A percentile compares a stretch with the other conserved stretches of the same genome.
phyloP scores from a whole-genome alignment of 768 basidiomycete genomes.

The Macrolepiota fuliginosa region DNA sequence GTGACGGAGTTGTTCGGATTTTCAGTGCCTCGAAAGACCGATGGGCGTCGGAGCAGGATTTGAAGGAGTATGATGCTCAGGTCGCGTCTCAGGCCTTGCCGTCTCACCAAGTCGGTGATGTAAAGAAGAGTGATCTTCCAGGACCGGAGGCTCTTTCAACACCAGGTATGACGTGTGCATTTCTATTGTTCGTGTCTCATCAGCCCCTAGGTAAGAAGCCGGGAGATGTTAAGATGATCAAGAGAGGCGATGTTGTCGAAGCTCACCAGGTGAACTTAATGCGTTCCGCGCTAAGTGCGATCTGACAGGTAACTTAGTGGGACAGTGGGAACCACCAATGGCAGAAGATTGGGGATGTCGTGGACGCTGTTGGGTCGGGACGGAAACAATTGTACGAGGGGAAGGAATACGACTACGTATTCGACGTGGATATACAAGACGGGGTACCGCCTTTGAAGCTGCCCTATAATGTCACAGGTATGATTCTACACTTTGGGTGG shows the following conservation, averaged over 20 bases:
- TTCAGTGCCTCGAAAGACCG: constrained; percentile 77
- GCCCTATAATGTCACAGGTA: constrained; percentile 88
- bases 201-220: constrained; percentile 72
- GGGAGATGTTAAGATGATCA: constrained; percentile 92
- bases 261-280: constrained; percentile 75
- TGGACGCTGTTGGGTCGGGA: constrained; percentile 89
- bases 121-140: constrained; percentile 89
- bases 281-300: background rate
- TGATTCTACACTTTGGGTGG: constrained; percentile 18
- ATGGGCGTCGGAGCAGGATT: constrained; percentile 63
- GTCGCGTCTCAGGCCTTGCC: constrained; percentile 81
- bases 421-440: constrained; percentile 95
- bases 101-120: constrained; percentile 85
- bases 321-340: constrained; percentile 63
- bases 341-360: constrained; percentile 95
- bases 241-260: constrained; percentile 76
- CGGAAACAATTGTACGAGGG: constrained; percentile 91
- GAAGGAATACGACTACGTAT: constrained; percentile 98
- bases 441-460: constrained; percentile 91
- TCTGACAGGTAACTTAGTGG: constrained; percentile 61
- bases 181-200: background rate
- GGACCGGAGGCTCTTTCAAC: constrained; percentile 74
- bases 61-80: constrained; percentile 69
- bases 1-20: constrained; percentile 84
- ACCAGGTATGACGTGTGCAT: constrained; percentile 59